Evolutionary conservation across 1,284 basidiomycete species (phyloP).

Genomic region (Papiliotrema laurentii): DNA sequence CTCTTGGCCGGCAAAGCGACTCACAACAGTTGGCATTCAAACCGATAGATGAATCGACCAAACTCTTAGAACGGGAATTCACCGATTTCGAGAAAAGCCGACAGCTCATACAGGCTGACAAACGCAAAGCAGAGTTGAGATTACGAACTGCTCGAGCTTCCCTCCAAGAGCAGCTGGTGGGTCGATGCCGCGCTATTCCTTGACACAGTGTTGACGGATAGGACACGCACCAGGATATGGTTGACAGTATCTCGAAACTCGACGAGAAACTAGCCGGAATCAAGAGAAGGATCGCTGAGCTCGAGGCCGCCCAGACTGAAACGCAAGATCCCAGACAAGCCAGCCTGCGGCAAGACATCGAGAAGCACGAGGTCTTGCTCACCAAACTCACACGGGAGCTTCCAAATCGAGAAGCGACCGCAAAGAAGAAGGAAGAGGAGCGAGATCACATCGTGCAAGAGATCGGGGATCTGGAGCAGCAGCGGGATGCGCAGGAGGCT

Average conservation of each 20-base stretch:
- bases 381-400: conserved; percentile 9
- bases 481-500: conserved; percentile 65
- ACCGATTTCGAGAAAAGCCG: not conserved
- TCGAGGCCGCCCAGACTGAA: not conserved
- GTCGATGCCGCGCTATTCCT: too few relatives aligned
- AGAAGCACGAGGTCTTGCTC: not conserved
- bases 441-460: conserved; percentile 51
- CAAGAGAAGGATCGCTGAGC: conserved; percentile 18
- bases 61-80: not conserved
- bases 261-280: not conserved
- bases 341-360: not conserved
- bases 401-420: conserved; percentile 54
- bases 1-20: too few relatives aligned
- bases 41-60: too few relatives aligned
- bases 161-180: conserved; percentile 1
- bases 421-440: conserved; percentile 59
- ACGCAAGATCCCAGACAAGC: conserved; percentile 2
- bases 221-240: not conserved
- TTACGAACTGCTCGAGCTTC: not conserved
- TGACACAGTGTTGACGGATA: too few relatives aligned
- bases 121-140: not conserved
- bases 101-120: not conserved
- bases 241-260: not conserved
- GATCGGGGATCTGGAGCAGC: conserved; percentile 69
- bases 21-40: too few relatives aligned